Evolutionary conservation across 805 yeast genomes (phyloP).

Genomic region (Suhomyces emberorum): DNA sequence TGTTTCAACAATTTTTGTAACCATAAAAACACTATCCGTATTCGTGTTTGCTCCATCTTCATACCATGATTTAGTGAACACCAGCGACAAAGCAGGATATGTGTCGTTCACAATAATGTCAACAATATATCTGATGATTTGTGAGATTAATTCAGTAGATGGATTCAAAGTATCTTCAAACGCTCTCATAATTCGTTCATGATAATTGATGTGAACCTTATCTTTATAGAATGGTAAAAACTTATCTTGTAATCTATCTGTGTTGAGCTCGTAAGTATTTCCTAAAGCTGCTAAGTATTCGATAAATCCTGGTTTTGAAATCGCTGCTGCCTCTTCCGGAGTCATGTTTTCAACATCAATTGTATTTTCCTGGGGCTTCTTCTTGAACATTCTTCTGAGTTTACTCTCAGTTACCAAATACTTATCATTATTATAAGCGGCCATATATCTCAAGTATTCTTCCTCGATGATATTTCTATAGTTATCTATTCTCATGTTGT

Average conservation of each 20-base stretch:
- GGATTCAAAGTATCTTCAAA: conserved; percentile 49
- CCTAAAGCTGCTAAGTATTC: conserved; percentile 83
- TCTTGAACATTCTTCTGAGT: conserved; percentile 35
- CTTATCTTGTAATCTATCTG: conserved; percentile 59
- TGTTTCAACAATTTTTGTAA: conserved; percentile 66
- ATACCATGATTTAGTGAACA: conserved; percentile 73
- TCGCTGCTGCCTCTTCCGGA: conserved; percentile 32
- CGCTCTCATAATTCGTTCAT: conserved; percentile 31
- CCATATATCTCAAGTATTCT: conserved; percentile 39
- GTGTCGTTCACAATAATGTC: conserved; percentile 72
- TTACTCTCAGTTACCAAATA: conserved; percentile 43
- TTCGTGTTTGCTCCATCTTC: conserved; percentile 37
- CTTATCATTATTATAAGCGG: conserved; percentile 38
- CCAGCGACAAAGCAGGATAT: conserved; percentile 52
- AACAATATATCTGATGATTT: conserved; percentile 64
- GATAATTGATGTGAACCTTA: conserved; percentile 49
- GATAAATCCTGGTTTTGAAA: conserved; percentile 62
- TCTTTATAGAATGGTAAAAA: conserved; percentile 62
- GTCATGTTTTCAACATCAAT: conserved; percentile 39
- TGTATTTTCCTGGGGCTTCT: conserved; percentile 7
- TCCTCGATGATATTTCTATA: conserved; percentile 57
- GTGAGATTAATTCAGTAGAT: conserved; percentile 77
- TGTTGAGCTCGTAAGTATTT: conserved; percentile 79
- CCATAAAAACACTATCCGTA: conserved; percentile 38
- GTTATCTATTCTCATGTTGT: conserved; percentile 57